A percentile compares a stretch with the other conserved stretches of the same genome.
phyloP scores from a whole-genome alignment of 2,329 filamentous ascomycete species.

The Eurotiales sp. region DNA sequence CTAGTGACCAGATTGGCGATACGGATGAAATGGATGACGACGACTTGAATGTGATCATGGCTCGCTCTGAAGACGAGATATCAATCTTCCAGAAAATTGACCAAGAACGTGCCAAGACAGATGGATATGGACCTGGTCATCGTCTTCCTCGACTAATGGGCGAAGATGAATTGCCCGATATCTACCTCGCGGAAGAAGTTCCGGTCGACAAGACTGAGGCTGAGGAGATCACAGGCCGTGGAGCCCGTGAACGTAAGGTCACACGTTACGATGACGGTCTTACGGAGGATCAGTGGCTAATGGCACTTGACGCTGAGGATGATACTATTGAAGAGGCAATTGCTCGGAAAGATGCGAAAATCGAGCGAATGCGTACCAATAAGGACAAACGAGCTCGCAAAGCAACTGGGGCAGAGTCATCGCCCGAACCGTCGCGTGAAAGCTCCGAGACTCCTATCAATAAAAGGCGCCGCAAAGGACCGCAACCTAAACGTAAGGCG shows the following conservation, averaged over 20 bases:
- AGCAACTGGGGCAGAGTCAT: constrained; percentile 57
- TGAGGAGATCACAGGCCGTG: constrained; percentile 76
- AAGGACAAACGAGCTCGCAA: constrained; percentile 58
- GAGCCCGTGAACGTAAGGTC: constrained; percentile 88
- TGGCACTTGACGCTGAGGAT: constrained; percentile 95
- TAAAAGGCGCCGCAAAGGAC: constrained; percentile 77
- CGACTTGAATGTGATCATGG: constrained; percentile 90
- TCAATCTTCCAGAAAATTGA: constrained; percentile 77
- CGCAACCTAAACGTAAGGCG: constrained; percentile 81
- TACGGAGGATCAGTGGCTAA: constrained; percentile 98
- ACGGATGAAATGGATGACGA: constrained; percentile 99
- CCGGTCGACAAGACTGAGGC: constrained; percentile 69
- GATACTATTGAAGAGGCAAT: constrained; percentile 91
- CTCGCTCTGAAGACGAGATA: constrained; percentile 78
- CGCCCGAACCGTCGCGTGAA: constrained; percentile 73
- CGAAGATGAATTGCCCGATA: constrained; percentile 86
- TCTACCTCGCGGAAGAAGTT: constrained; percentile 85
- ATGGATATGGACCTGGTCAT: constrained; percentile 68
- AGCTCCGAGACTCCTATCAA: constrained; percentile 76
- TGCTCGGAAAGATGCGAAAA: constrained; percentile 79
- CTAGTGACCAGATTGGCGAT: constrained; percentile 67
- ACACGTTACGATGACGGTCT: constrained; percentile 96
- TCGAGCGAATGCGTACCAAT: constrained; percentile 74
- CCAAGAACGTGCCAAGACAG: constrained; percentile 63
- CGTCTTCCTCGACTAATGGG: constrained; percentile 73